Evolutionary conservation across 148 eudicot genomes (phyloP).

Genomic region (Vaccinium corymbosum): DNA sequence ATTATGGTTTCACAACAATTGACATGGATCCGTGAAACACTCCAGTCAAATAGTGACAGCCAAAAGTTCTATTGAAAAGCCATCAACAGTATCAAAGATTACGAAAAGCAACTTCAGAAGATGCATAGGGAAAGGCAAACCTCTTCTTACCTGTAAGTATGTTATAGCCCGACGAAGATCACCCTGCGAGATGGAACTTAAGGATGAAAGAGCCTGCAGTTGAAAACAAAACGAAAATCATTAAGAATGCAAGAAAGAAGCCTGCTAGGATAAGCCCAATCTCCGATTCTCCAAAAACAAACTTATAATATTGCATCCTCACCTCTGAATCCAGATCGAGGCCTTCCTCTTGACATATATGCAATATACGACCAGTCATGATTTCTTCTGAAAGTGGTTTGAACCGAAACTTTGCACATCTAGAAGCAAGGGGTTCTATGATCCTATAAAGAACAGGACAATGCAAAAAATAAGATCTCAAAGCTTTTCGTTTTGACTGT

Average conservation of each 20-base stretch:
- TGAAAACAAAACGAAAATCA: slow-evolving; percentile 6
- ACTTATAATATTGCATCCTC: slow-evolving; percentile 14
- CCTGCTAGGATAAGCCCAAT: background rate
- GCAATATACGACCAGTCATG: slow-evolving; percentile 69
- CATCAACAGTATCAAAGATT: slow-evolving; percentile 6
- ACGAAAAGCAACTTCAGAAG: background rate
- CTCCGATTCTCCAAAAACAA: background rate
- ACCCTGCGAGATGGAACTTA: slow-evolving; percentile 92
- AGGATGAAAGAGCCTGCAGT: slow-evolving; percentile 74
- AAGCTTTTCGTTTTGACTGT: background rate
- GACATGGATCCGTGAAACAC: background rate
- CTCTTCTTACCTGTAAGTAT: slow-evolving; percentile 67
- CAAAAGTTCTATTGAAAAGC: background rate
- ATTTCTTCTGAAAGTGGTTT: slow-evolving; percentile 88
- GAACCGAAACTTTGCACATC: slow-evolving; percentile 95
- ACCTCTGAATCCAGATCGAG: slow-evolving; percentile 84
- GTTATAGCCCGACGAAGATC: slow-evolving; percentile 97
- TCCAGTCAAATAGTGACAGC: background rate
- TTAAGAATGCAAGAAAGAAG: slow-evolving; percentile 14
- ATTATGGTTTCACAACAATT: background rate
- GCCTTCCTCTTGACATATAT: slow-evolving; percentile 86
- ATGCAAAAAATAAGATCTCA: background rate
- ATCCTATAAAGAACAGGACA: slow-evolving; percentile 50
- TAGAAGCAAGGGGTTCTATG: slow-evolving; percentile 92
- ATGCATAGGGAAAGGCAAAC: background rate